Evolutionary conservation across 1,284 basidiomycete species (phyloP), one percentile per base, ranked within the genome.

Genomic region (Rhodotorula sp.): DNA sequence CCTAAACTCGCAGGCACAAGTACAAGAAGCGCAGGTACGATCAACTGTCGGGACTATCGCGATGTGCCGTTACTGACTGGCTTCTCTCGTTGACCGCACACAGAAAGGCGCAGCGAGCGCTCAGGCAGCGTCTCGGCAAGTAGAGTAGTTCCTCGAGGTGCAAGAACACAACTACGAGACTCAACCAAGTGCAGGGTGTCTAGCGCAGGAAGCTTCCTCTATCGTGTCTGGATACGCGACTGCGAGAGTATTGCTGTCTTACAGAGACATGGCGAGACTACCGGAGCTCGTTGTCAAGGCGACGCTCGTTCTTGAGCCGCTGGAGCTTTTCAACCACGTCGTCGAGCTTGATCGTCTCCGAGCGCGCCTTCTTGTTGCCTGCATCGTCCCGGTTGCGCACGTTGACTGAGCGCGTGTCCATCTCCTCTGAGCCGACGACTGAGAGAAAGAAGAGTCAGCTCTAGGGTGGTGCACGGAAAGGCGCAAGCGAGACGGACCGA

Each of bases 371-470:
- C 81, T 94, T 93, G 62, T 86, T 89, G n/a, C 90, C 91, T 27
- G 90, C 88, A 77, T 96, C 92, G 80, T 97, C 94, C 52, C 94
- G 88, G 82, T 97, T 97, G 72, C 96, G 88, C 46, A 98, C 89
- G 81, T 99, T 99, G 79, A 99, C 95, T 7, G 93, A 92, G 64
- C 87, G 85, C 57, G 86, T 85, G 74, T 93, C 88, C 69, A 91
- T 84, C 83, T 99, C 97, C 76, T 93, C 91, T 80, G 96, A 90
- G 44, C 97, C 97, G 60, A 98, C 96, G 71, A 99, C 94, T 93
- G 77, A 64, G n/a, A 45, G 49, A 12, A 67, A n/a, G 19, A n/a
- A 4, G 27, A 27, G 57, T 21, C 42, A 61, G 50, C 45, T 27
- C 9, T 16, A 17, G 52, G n/a, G 45, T 48, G 59, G 27, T 14